Percentiles rank a stretch among this genome's conserved stretches.
phyloP scores from a whole-genome alignment of 805 yeast species.

The Lipomyces anomalus region DNA sequence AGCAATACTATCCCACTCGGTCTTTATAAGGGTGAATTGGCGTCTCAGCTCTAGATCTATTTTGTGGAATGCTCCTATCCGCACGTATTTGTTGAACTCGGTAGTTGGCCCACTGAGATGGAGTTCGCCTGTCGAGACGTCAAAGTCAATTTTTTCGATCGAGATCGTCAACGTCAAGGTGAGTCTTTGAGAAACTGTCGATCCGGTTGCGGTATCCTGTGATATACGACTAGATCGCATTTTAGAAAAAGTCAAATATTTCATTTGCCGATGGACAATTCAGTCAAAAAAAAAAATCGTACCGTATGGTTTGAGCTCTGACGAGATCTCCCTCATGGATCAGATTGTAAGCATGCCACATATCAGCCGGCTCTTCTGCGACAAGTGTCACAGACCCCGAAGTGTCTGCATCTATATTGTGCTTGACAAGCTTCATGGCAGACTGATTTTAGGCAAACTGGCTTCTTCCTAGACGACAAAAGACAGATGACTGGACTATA shows the following conservation, averaged over 20 bases:
- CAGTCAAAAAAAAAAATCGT: too few relatives aligned
- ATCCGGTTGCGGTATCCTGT: slow-evolving; percentile 11
- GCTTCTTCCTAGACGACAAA: too few relatives aligned
- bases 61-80: slow-evolving; percentile 82
- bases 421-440: slow-evolving; percentile 51
- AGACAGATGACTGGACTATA: too few relatives aligned
- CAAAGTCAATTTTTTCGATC: slow-evolving; percentile 70
- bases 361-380: slow-evolving; percentile 86
- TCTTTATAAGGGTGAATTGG: slow-evolving; percentile 62
- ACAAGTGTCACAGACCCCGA: slow-evolving; percentile 61
- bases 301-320: slow-evolving; percentile 61
- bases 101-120: slow-evolving; percentile 74
- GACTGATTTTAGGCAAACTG: not conserved
- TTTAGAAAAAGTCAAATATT: not conserved
- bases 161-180: slow-evolving; percentile 53
- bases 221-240: slow-evolving; percentile 11
- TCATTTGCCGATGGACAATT: not conserved
- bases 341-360: slow-evolving; percentile 82
- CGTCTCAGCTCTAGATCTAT: slow-evolving; percentile 69
- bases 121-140: slow-evolving; percentile 68
- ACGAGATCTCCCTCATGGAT: slow-evolving; percentile 72
- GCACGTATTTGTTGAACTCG: slow-evolving; percentile 65
- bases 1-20: slow-evolving; percentile 73
- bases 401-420: slow-evolving; percentile 50
- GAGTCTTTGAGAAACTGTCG: slow-evolving; percentile 44